Conservation (phyloP, 1,139 yeast species). For the Debaryomyces robertsiae region DNA sequence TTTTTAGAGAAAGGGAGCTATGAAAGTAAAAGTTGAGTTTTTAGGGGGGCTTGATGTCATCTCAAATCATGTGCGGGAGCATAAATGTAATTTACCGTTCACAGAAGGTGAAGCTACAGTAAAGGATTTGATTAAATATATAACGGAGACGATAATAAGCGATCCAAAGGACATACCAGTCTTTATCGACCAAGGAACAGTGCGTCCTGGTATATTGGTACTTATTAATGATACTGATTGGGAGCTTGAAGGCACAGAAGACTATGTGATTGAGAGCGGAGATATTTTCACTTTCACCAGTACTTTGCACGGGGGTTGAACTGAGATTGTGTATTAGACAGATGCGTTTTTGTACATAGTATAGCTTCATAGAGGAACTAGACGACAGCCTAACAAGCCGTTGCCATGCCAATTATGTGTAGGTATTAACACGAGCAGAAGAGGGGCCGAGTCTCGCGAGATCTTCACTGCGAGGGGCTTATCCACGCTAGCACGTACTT, state of each 20-base stretch:
- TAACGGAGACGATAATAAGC: constrained; percentile 56
- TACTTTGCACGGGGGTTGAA: constrained; percentile 88
- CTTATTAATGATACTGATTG: constrained; percentile 94
- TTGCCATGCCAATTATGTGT: constrained; percentile 64
- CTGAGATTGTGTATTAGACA: constrained; percentile 14
- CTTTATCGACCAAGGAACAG: constrained; percentile 76
- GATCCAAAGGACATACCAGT: constrained; percentile 69
- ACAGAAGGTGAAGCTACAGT: constrained; percentile 53
- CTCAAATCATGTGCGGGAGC: constrained; percentile 54
- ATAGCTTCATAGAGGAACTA: constrained; percentile 44
- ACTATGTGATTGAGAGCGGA: constrained; percentile 69
- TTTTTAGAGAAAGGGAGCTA: constrained; percentile 18
- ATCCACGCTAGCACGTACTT: constrained; percentile 30
- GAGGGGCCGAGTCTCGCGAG: constrained; percentile 28
- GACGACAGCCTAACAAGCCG: constrained; percentile 74
- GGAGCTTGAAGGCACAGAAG: constrained; percentile 92
- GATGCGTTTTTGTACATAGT: constrained; percentile 1
- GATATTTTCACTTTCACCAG: constrained; percentile 88
- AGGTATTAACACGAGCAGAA: constrained; percentile 50
- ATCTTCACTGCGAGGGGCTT: constrained; percentile 37
- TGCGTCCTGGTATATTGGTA: constrained; percentile 90
- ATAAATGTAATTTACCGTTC: constrained; percentile 42
- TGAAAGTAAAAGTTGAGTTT: constrained; percentile 46
- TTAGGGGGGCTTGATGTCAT: constrained; percentile 74
- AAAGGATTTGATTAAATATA: constrained; percentile 56